These are phyloP conservation scores for Starmerella asiatica DNA, from an alignment of 805 yeast genomes.

Conservation along the genomic window DNA sequence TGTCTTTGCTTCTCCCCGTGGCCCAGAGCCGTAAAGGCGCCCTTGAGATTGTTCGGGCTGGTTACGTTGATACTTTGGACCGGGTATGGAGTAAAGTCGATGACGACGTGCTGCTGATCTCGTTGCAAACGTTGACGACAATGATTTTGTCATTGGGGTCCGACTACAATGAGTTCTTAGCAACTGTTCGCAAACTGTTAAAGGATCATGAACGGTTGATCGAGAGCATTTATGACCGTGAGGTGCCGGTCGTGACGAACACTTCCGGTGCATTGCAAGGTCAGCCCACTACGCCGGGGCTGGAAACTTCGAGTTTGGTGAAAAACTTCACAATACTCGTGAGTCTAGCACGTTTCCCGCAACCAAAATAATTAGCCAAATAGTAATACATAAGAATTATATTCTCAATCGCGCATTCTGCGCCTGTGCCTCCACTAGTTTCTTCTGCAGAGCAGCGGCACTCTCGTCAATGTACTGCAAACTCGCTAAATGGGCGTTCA, in stretches of 20 bases:
- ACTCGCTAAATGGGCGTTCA: constrained; percentile 81
- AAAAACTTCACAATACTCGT: background rate
- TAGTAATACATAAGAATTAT: background rate
- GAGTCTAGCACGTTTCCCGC: background rate
- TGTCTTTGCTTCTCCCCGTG: constrained; percentile 56
- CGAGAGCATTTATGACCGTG: constrained; percentile 5
- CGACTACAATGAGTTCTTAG: constrained; percentile 46
- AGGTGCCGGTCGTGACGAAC: background rate
- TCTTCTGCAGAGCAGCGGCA: constrained; percentile 53
- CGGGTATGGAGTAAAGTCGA: constrained; percentile 41
- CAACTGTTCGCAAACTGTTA: constrained; percentile 40
- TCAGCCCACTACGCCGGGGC: background rate
- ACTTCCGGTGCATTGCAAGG: background rate
- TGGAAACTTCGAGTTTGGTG: background rate
- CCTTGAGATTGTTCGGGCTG: constrained; percentile 57
- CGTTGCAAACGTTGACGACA: constrained; percentile 58
- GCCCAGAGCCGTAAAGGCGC: constrained; percentile 73
- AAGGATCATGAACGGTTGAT: constrained; percentile 31
- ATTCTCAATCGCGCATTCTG: constrained; percentile 9
- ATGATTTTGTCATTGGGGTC: constrained; percentile 65
- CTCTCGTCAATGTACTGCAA: constrained; percentile 73
- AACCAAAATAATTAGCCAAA: background rate
- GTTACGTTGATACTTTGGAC: constrained; percentile 49
- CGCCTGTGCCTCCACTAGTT: constrained; percentile 32
- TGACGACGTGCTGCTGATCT: constrained; percentile 57